Percentiles rank a stretch among this genome's conserved stretches.
phyloP scores from a whole-genome alignment of 176 grass and related monocot species.

The Cenchrus americanus region DNA sequence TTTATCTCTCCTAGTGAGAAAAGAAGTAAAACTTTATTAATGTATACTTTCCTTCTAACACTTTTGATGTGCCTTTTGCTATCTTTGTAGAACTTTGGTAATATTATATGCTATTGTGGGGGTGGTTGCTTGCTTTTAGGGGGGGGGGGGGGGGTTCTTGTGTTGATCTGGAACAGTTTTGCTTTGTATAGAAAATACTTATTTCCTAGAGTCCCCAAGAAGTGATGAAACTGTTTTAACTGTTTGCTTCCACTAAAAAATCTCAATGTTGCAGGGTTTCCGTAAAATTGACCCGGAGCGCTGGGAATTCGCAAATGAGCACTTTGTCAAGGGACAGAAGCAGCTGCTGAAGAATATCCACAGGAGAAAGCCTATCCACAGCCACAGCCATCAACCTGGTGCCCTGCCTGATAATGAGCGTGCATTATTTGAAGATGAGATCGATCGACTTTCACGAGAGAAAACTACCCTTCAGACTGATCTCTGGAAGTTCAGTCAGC shows the following conservation, averaged over 20 bases:
- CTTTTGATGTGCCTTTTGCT: neutral
- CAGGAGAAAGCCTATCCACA: conserved; percentile 94
- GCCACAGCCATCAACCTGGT: conserved; percentile 73
- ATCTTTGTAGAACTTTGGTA: neutral
- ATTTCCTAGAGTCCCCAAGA: conserved; percentile 20
- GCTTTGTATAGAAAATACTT: neutral
- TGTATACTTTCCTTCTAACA: neutral
- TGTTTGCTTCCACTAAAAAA: conserved; percentile 8
- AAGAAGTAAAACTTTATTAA: neutral
- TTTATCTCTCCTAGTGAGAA: neutral
- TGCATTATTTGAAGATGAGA: conserved; percentile 82
- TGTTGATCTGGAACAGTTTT: neutral
- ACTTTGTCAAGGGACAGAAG: conserved; percentile 86
- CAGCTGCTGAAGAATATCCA: conserved; percentile 91
- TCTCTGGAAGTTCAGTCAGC: conserved; percentile 71
- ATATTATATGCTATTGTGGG: neutral
- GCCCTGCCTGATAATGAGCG: conserved; percentile 61
- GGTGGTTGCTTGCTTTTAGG: neutral
- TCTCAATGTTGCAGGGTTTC: conserved; percentile 70
- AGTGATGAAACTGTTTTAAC: neutral
- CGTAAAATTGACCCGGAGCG: conserved; percentile 89
- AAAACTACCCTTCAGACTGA: conserved; percentile 61
- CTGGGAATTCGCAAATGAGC: conserved; percentile 94
- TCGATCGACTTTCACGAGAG: conserved; percentile 77
- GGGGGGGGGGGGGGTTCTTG: neutral